These are phyloP conservation scores for Scedosporium boydii DNA, from an alignment of 2,329 filamentous ascomycete genomes.

Conservation along the genomic window DNA sequence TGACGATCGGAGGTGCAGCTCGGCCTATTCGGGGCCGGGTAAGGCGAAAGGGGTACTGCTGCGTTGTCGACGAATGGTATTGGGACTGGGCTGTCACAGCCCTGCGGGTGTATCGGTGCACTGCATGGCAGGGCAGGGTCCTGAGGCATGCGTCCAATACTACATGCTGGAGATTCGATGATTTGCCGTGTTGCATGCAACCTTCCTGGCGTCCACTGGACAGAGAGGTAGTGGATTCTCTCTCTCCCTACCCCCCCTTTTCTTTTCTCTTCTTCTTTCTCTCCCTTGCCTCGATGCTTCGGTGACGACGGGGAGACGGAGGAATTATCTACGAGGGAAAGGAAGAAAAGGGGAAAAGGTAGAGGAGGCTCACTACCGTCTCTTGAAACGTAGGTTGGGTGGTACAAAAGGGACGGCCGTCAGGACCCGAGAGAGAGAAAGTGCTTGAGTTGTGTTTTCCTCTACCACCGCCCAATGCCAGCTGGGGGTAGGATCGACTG, in stretches of 20 bases:
- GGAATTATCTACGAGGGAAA: background rate
- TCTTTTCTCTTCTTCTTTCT: too few species aligned
- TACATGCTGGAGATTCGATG: background rate
- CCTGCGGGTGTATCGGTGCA: background rate
- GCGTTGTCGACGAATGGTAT: background rate
- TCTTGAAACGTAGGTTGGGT: background rate
- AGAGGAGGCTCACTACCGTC: background rate
- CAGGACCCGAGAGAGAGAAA: background rate
- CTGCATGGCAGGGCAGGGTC: background rate
- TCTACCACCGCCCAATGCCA: too few species aligned
- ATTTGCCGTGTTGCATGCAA: too few species aligned
- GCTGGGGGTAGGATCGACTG: too few species aligned
- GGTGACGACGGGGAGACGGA: background rate
- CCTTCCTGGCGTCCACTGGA: too few species aligned
- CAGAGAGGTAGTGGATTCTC: too few species aligned
- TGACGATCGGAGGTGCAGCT: background rate
- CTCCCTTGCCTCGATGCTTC: background rate
- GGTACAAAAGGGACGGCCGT: background rate
- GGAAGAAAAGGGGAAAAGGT: background rate
- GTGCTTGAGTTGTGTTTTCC: too few species aligned
- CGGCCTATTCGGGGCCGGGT: background rate
- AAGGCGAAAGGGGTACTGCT: too few species aligned
- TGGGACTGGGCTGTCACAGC: background rate
- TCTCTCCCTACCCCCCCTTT: too few species aligned
- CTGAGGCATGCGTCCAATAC: background rate